Evolutionary conservation across 2,329 filamentous ascomycete genomes (phyloP).

Genomic region (Exophiala oligosperma): DNA sequence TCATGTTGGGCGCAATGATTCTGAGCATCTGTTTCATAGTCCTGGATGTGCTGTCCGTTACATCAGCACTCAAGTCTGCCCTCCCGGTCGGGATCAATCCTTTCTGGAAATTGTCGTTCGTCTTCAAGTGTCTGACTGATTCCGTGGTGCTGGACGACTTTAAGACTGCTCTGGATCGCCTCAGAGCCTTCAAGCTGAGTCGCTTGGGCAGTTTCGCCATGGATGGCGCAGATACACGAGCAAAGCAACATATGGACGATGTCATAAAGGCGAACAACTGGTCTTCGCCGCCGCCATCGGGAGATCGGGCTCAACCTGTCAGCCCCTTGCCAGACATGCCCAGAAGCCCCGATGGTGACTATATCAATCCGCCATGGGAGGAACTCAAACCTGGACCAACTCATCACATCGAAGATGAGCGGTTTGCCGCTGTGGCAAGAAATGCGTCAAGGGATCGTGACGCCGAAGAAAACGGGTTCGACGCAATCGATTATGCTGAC

Average conservation of each 20-base stretch:
- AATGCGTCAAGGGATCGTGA: conserved; percentile 29
- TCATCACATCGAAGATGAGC: conserved; percentile 18
- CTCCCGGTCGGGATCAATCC: conserved; percentile 61
- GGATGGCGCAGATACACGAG: conserved; percentile 21
- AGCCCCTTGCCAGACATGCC: conserved; percentile 15
- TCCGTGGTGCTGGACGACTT: conserved; percentile 63
- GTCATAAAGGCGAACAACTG: conserved; percentile 24
- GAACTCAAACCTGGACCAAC: conserved; percentile 17
- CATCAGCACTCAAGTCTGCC: conserved; percentile 44
- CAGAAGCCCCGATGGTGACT: conserved; percentile 18
- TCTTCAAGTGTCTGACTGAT: conserved; percentile 63
- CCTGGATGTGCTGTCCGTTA: conserved; percentile 62
- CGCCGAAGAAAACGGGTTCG: conserved; percentile 25
- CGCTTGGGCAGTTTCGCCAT: conserved; percentile 30
- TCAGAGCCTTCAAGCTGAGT: conserved; percentile 31
- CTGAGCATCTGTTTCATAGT: conserved; percentile 62
- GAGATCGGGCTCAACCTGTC: conserved; percentile 17
- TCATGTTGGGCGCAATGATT: conserved; percentile 62
- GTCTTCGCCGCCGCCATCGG: conserved; percentile 18
- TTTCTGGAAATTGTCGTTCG: conserved; percentile 61
- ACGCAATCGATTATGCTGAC: conserved; percentile 25
- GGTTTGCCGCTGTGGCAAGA: conserved; percentile 16
- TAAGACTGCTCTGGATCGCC: conserved; percentile 50
- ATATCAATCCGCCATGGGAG: conserved; percentile 19
- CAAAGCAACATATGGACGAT: conserved; percentile 24